Percentiles rank a stretch among this genome's conserved stretches.
These are phyloP conservation scores for Apiospora hydei DNA, from an alignment of 2,329 filamentous ascomycete species.

Conservation along the genomic window DNA sequence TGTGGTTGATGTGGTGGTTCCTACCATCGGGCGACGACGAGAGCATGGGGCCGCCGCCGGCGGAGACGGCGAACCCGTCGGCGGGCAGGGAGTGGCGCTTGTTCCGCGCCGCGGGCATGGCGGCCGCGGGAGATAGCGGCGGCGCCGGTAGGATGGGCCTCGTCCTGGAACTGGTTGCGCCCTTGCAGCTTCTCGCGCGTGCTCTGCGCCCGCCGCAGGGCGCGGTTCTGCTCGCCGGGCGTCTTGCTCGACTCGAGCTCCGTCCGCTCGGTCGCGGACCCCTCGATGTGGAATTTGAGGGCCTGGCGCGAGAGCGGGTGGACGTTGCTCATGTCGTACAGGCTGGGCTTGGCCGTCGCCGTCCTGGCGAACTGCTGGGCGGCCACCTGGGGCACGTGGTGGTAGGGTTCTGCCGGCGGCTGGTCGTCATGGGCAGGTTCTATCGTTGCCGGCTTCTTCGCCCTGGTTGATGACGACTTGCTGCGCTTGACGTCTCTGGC, in stretches of 20 bases:
- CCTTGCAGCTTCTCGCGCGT: constrained; percentile 48
- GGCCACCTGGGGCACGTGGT: constrained; percentile 61
- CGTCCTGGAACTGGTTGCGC: constrained; percentile 53
- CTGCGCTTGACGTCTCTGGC: constrained; percentile 28
- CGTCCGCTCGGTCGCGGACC: constrained; percentile 36
- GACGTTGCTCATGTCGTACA: constrained; percentile 41
- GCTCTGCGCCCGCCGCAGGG: constrained; percentile 48
- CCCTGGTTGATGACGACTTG: constrained; percentile 29
- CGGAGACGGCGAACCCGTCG: constrained; percentile 34
- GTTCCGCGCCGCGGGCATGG: background rate
- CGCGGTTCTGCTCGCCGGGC: constrained; percentile 45
- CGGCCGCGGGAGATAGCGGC: constrained; percentile 32
- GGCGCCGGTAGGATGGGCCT: constrained; percentile 36
- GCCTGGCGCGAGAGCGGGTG: constrained; percentile 54
- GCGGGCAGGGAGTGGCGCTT: constrained; percentile 19
- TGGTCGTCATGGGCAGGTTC: constrained; percentile 21
- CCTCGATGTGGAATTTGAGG: constrained; percentile 50
- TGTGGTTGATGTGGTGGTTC: background rate
- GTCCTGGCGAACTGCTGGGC: constrained; percentile 63
- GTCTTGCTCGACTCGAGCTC: constrained; percentile 39
- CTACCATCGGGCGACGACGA: constrained; percentile 30
- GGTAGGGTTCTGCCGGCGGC: constrained; percentile 43
- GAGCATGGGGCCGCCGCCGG: constrained; percentile 47
- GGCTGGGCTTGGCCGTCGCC: constrained; percentile 51
- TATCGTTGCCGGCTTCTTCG: constrained; percentile 22